Conservation (phyloP, 202 grass and related monocot genomes). For the Panicum hallii region DNA sequence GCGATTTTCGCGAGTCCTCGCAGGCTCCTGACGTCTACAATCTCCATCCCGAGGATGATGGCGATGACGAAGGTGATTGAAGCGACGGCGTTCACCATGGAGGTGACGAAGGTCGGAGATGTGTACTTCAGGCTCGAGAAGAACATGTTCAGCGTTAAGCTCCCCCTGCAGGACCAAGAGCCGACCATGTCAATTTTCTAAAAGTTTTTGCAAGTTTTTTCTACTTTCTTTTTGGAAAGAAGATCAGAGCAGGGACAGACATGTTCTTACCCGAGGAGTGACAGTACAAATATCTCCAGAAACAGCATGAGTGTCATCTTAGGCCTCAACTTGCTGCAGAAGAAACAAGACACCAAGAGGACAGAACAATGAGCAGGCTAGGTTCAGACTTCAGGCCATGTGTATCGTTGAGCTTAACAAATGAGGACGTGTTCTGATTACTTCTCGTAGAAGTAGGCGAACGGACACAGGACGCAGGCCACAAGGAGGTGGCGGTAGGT, state of each 20-base stretch:
- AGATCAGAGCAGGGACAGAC: background rate
- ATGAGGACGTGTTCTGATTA: background rate
- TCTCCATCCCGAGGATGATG: conserved; percentile 82
- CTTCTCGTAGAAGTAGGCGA: conserved; percentile 86
- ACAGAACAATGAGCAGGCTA: background rate
- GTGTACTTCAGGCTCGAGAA: conserved; percentile 86
- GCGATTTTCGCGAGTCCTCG: conserved; percentile 68
- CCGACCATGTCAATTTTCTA: background rate
- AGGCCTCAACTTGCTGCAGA: conserved; percentile 65
- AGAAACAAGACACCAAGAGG: background rate
- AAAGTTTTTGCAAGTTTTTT: background rate
- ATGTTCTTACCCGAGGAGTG: conserved; percentile 74
- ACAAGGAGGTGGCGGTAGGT: conserved; percentile 77
- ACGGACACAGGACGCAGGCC: conserved; percentile 57
- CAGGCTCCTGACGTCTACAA: conserved; percentile 58
- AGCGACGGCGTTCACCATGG: conserved; percentile 71
- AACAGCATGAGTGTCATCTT: conserved; percentile 79
- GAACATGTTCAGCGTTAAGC: conserved; percentile 92
- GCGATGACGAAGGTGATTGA: conserved; percentile 87
- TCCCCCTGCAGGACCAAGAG: conserved; percentile 58
- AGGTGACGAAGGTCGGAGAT: conserved; percentile 76
- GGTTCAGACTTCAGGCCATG: background rate
- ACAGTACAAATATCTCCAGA: conserved; percentile 73
- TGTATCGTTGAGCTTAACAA: background rate
- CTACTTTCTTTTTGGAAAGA: background rate